These are phyloP conservation scores for Vaccinium vitisidaea DNA, from an alignment of 148 eudicot genomes.

Conservation along the genomic window DNA sequence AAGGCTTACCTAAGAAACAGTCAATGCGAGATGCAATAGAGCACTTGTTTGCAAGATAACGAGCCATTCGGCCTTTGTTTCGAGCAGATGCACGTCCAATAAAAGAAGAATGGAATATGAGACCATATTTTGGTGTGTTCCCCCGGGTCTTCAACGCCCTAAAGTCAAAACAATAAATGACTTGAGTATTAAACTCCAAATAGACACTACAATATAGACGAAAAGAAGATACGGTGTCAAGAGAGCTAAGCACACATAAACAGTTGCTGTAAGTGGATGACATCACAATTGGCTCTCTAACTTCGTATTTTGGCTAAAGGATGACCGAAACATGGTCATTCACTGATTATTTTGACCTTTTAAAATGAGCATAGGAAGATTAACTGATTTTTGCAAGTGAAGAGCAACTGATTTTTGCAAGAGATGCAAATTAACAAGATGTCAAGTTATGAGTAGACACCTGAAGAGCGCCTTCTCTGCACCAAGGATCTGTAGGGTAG, in stretches of 20 bases:
- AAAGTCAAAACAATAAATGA: slow-evolving; percentile 12
- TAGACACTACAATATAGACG: not conserved
- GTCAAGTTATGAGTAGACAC: slow-evolving; percentile 27
- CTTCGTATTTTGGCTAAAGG: not conserved
- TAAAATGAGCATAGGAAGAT: not conserved
- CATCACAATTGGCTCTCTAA: not conserved
- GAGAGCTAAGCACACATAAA: not conserved
- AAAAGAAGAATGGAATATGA: slow-evolving; percentile 96
- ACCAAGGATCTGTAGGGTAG: slow-evolving; percentile 95
- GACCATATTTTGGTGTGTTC: slow-evolving; percentile 95
- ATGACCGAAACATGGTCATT: not conserved
- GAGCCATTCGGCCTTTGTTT: slow-evolving; percentile 99
- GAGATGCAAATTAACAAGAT: not conserved
- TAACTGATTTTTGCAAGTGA: too few species aligned
- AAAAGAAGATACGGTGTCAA: not conserved
- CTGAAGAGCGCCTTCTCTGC: slow-evolving; percentile 98
- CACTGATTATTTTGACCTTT: not conserved
- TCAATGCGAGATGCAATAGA: slow-evolving; percentile 95
- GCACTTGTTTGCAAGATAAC: slow-evolving; percentile 98
- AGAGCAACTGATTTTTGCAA: not conserved
- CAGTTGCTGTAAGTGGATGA: not conserved
- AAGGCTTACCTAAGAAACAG: slow-evolving; percentile 74
- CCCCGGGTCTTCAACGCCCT: slow-evolving; percentile 95
- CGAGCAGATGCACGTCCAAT: slow-evolving; percentile 95
- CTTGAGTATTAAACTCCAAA: not conserved